These are phyloP conservation scores for Cladorrhinum sp. DNA, from an alignment of 2,329 filamentous ascomycete genomes.

Conservation along the genomic window DNA sequence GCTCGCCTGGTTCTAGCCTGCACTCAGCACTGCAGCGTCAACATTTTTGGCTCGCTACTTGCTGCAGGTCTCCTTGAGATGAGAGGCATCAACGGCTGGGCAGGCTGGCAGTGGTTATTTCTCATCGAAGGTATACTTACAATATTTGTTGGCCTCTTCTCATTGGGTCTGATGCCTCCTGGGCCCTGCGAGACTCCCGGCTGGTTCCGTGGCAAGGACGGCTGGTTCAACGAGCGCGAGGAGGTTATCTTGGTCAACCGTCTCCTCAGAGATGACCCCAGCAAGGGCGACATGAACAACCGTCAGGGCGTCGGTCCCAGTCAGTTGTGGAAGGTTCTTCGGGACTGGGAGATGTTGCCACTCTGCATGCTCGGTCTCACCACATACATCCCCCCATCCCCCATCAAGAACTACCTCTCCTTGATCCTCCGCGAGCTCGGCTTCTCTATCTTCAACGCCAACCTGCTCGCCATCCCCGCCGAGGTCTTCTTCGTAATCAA, in stretches of 20 bases:
- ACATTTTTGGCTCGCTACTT: slow-evolving; percentile 51
- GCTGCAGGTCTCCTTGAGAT: slow-evolving; percentile 54
- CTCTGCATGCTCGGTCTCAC: slow-evolving; percentile 50
- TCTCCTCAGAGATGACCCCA: slow-evolving; percentile 57
- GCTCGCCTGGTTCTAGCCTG: slow-evolving; percentile 64
- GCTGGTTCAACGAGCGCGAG: slow-evolving; percentile 61
- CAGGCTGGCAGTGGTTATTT: slow-evolving; percentile 42
- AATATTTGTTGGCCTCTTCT: slow-evolving; percentile 41
- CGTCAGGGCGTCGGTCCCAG: slow-evolving; percentile 46
- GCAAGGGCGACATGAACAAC: slow-evolving; percentile 61
- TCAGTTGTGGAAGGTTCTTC: slow-evolving; percentile 49
- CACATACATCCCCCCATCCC: slow-evolving; percentile 45
- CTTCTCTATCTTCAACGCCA: slow-evolving; percentile 45
- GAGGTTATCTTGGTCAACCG: slow-evolving; percentile 62
- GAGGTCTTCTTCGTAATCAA: slow-evolving; percentile 46
- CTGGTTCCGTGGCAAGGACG: slow-evolving; percentile 55
- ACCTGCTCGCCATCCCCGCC: slow-evolving; percentile 52
- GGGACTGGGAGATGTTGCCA: slow-evolving; percentile 61
- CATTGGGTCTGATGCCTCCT: slow-evolving; percentile 45
- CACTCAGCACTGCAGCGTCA: slow-evolving; percentile 56
- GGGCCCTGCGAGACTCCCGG: slow-evolving; percentile 49
- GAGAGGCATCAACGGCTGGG: slow-evolving; percentile 46
- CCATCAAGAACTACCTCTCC: slow-evolving; percentile 49
- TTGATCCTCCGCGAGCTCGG: slow-evolving; percentile 44
- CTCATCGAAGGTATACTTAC: slow-evolving; percentile 50